Conservation (phyloP, 2,329 filamentous ascomycete genomes). For the Lachnellula suecica region DNA sequence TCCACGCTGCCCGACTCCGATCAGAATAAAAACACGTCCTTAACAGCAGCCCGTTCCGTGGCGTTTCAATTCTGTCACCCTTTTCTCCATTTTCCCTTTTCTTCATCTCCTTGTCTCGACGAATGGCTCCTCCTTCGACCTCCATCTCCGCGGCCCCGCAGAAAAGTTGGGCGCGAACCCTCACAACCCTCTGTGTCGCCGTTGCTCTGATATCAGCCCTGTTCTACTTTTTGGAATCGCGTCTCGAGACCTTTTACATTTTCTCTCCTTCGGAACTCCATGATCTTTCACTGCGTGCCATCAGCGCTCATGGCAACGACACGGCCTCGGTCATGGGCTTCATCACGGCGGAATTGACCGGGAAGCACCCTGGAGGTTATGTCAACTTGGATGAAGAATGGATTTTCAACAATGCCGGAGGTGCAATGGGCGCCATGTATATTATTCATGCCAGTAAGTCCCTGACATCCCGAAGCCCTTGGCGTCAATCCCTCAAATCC, state of each 20-base stretch:
- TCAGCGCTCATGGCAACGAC: constrained; percentile 71
- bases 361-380: constrained; percentile 46
- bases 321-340: constrained; percentile 66
- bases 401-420: constrained; percentile 90
- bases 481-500: constrained; percentile 1
- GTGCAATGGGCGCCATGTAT: constrained; percentile 90
- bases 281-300: constrained; percentile 63
- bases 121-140: too few relatives aligned
- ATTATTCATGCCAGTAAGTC: constrained; percentile 79
- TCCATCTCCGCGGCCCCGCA: too few relatives aligned
- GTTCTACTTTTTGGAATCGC: constrained; percentile 56
- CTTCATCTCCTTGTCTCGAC: too few relatives aligned
- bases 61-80: too few relatives aligned
- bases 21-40: too few relatives aligned
- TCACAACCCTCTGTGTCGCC: constrained; percentile 51
- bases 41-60: too few relatives aligned
- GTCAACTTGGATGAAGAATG: constrained; percentile 76
- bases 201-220: constrained; percentile 54
- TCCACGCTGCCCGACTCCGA: too few relatives aligned
- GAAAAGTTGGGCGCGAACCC: constrained; percentile 15
- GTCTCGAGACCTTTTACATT: constrained; percentile 63
- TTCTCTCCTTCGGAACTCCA: constrained; percentile 70
- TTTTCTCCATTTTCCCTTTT: too few relatives aligned
- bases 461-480: not conserved
- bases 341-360: constrained; percentile 68